Base-by-base conservation (phyloP, 495 filamentous ascomycete species). In the Podospora pseudopauciseta region DNA sequence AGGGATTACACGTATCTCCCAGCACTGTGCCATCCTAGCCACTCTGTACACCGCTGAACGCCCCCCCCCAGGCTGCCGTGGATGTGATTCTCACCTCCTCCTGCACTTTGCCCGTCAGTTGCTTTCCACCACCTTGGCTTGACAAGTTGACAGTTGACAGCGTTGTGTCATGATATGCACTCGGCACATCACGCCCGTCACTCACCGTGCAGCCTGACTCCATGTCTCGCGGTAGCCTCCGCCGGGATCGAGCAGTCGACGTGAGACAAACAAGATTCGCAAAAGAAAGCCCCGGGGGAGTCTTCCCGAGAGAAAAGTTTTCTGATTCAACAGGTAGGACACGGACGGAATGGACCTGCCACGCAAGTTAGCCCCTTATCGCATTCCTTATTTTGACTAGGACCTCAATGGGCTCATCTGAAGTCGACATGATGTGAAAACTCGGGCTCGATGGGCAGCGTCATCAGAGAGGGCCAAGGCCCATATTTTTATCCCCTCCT, bases 31-130 rank as follows among this genome's bases (percentile, higher is more conserved):
- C 39, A 49, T 49, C 39, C 39, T 16, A 13, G 39, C 39, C 39
- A 16, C 9, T 53, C 15, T 56, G 64, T 70, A 64, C 68, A 70
- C 68, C 68, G 68, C 68, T 55, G 54, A 66, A 70, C 64, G 34
- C 64, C 59, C 49, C 60, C 16, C 9, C n/a, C 44, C 26, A 5
- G 39, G 4, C 23, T 18, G 55, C 23, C 18, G 55, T 19, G 23
- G 23, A 23, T 23, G 23, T 23, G 23, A 23, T 23, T 16, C 39
- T 49, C 5, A 6, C 13, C 39, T 49, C 13, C 39, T 49, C 39
- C 13, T 49, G 39, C 39, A 49, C 39, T 49, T 49, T 49, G 39
- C 39, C 13, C 2, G 39, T 49, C 39, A 49, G 6, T 49, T 49
- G 39, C 15, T 16, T 39, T 32, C 30, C 4, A 32, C 30, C 30